phyloP scores from a whole-genome alignment of 2,329 filamentous ascomycete species.

The Cylindrodendrum hubeiense region DNA sequence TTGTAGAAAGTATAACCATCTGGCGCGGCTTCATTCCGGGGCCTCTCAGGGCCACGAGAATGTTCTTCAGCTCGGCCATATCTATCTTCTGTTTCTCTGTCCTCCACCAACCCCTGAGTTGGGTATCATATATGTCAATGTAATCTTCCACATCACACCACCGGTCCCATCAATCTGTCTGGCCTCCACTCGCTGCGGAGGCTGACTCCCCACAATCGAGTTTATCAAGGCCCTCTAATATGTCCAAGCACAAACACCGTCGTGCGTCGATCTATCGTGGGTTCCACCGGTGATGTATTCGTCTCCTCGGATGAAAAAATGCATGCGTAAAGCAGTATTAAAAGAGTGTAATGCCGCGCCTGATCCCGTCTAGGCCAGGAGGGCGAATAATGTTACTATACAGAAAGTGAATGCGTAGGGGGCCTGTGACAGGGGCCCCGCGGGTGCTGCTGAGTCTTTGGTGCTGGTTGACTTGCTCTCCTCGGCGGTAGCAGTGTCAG shows the following conservation, averaged over 20 bases:
- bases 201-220: slow-evolving; percentile 21
- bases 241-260: slow-evolving; percentile 27
- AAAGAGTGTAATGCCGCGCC: slow-evolving; percentile 42
- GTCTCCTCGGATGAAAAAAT: slow-evolving; percentile 21
- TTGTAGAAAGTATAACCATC: neutral
- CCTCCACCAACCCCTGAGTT: slow-evolving; percentile 28
- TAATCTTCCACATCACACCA: slow-evolving; percentile 31
- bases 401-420: slow-evolving; percentile 44
- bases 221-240: slow-evolving; percentile 12
- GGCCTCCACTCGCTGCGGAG: slow-evolving; percentile 14
- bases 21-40: neutral
- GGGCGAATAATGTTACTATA: slow-evolving; percentile 42
- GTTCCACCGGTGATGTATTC: slow-evolving; percentile 20
- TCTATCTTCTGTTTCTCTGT: neutral
- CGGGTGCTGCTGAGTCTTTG: slow-evolving; percentile 40
- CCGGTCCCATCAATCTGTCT: slow-evolving; percentile 20
- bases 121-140: slow-evolving; percentile 35
- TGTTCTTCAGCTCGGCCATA: neutral
- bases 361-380: slow-evolving; percentile 36
- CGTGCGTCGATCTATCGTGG: slow-evolving; percentile 26
- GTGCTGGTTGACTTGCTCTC: slow-evolving; percentile 33
- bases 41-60: neutral
- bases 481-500: slow-evolving; percentile 37
- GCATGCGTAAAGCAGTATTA: slow-evolving; percentile 37
- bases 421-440: slow-evolving; percentile 32